Evolutionary conservation across 208 protist genomes (phyloP).

Genomic region (Zelonia costaricensis): DNA sequence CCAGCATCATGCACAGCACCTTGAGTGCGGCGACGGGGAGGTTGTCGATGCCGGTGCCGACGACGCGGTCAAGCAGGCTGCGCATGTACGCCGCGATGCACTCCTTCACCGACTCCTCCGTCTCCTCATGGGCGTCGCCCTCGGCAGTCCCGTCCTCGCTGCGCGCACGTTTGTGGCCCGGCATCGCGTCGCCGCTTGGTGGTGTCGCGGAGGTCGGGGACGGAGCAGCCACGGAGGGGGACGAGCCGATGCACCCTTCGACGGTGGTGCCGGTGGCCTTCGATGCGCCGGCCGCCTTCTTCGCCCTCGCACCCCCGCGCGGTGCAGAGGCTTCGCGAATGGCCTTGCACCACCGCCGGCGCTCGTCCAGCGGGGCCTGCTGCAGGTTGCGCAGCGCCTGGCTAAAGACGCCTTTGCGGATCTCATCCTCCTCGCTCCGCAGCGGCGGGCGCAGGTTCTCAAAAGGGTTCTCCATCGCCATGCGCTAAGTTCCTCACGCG

Average conservation of each 20-base stretch:
- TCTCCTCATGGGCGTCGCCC: neutral
- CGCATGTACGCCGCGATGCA: constrained; percentile 78
- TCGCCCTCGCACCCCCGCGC: constrained; percentile 11
- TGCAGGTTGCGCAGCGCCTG: constrained; percentile 53
- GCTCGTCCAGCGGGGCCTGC: constrained; percentile 35
- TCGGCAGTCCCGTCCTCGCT: neutral
- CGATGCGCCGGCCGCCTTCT: neutral
- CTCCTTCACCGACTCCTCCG: constrained; percentile 41
- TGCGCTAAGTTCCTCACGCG: neutral
- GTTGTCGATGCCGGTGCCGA: constrained; percentile 72
- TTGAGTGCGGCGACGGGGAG: constrained; percentile 58
- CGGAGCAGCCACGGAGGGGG: neutral
- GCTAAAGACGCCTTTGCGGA: constrained; percentile 87
- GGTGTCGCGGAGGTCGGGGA: neutral
- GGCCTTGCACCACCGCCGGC: constrained; percentile 55
- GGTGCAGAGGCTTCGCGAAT: constrained; percentile 50
- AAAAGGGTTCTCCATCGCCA: constrained; percentile 56
- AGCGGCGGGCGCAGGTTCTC: constrained; percentile 50
- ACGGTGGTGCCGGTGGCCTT: neutral
- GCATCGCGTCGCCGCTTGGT: constrained; percentile 4
- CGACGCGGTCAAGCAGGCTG: constrained; percentile 69
- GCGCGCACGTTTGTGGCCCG: constrained; percentile 10
- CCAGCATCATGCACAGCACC: constrained; percentile 77
- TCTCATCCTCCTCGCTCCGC: constrained; percentile 87
- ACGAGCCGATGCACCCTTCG: neutral